phyloP scores from a whole-genome alignment of 2,329 filamentous ascomycete genomes.

The Hysterium pulicare region DNA sequence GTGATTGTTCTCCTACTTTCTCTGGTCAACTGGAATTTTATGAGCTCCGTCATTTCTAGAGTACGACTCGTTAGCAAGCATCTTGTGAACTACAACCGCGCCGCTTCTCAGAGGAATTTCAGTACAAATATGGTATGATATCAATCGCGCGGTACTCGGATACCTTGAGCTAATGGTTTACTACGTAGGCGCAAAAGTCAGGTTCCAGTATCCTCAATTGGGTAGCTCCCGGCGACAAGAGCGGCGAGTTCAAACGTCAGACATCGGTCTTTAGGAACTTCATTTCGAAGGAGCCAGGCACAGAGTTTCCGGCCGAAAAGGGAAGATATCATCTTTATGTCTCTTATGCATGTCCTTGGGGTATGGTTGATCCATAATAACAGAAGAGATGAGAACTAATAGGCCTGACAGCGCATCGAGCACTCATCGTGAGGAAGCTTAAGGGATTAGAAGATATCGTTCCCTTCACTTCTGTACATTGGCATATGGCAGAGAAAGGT shows the following conservation, averaged over 20 bases:
- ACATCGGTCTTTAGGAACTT: slow-evolving; percentile 76
- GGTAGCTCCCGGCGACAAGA: slow-evolving; percentile 72
- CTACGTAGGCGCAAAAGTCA: too few species aligned
- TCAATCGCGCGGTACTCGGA: too few species aligned
- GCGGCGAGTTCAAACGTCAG: slow-evolving; percentile 91
- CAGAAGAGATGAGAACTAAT: background rate
- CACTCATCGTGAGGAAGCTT: slow-evolving; percentile 81
- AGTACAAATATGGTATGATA: slow-evolving; percentile 11
- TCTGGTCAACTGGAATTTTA: slow-evolving; percentile 11
- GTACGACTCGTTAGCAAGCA: slow-evolving; percentile 13
- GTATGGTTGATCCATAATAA: slow-evolving; percentile 33
- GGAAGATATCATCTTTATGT: slow-evolving; percentile 93
- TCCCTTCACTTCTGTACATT: slow-evolving; percentile 78
- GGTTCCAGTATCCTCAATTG: slow-evolving; percentile 67
- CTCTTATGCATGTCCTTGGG: slow-evolving; percentile 92
- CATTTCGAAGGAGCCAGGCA: slow-evolving; percentile 68
- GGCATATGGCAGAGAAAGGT: slow-evolving; percentile 74
- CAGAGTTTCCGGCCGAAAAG: slow-evolving; percentile 79
- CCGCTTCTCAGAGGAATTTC: slow-evolving; percentile 12
- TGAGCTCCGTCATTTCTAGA: slow-evolving; percentile 18
- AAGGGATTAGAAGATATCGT: slow-evolving; percentile 91
- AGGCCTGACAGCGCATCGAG: slow-evolving; percentile 68
- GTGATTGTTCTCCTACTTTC: background rate
- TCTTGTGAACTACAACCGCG: slow-evolving; percentile 10
- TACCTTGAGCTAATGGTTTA: too few species aligned